A percentile compares a stretch with the other conserved stretches of the same genome.
These are phyloP conservation scores for Parathielavia hyrcaniae DNA, from an alignment of 495 filamentous ascomycete species.

Conservation along the genomic window DNA sequence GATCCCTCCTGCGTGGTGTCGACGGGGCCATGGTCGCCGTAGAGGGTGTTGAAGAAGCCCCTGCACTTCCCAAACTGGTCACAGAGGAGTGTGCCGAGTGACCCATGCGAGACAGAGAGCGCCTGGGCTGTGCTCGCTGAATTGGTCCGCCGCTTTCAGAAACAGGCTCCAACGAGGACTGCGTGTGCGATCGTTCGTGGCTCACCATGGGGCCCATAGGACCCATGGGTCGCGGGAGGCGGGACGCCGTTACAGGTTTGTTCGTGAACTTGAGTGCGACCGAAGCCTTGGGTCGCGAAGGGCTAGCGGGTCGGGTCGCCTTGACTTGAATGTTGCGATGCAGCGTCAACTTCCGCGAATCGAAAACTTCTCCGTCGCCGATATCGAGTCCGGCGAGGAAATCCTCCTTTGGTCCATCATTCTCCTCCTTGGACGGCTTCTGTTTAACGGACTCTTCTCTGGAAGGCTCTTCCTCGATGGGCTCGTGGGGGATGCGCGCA, in stretches of 20 bases:
- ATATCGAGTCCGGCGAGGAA: conserved; percentile 85
- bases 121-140: conserved; percentile 42
- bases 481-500: conserved; percentile 33
- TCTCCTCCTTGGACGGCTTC: conserved; percentile 22
- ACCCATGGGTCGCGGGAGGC: conserved; percentile 57
- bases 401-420: conserved; percentile 59
- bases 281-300: conserved; percentile 60
- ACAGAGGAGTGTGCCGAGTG: conserved; percentile 62
- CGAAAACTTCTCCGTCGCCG: conserved; percentile 73
- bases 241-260: conserved; percentile 47
- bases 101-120: conserved; percentile 60
- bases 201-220: conserved; percentile 52
- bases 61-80: conserved; percentile 37
- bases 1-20: conserved; percentile 54
- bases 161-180: conserved; percentile 82
- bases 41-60: conserved; percentile 54
- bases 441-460: neutral
- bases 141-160: conserved; percentile 81
- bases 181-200: conserved; percentile 56
- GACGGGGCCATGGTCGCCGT: conserved; percentile 50
- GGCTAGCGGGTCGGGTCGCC: conserved; percentile 57
- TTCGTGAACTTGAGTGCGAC: conserved; percentile 88
- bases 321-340: conserved; percentile 93
- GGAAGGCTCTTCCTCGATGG: conserved; percentile 25
- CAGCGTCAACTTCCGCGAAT: conserved; percentile 70